Conservation (phyloP, 1,284 basidiomycete species). For the Moesziomyces globuligerus region DNA sequence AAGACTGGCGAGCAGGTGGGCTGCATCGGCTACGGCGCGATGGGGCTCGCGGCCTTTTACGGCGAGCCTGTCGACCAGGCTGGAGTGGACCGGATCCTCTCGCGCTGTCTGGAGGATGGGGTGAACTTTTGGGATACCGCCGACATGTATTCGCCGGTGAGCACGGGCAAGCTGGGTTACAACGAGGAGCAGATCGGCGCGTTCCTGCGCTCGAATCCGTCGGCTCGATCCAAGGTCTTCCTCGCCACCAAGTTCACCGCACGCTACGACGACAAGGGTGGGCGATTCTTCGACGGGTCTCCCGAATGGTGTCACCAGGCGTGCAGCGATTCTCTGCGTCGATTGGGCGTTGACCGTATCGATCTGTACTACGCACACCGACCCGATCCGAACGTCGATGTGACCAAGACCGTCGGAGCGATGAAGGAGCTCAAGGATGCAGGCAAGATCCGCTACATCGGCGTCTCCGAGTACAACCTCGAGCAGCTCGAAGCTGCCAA, state of each 20-base stretch:
- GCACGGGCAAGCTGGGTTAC: constrained; percentile 54
- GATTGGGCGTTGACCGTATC: constrained; percentile 66
- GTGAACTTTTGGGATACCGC: constrained; percentile 46
- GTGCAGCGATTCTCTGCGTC: constrained; percentile 63
- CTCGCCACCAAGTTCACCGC: constrained; percentile 68
- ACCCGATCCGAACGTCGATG: constrained; percentile 70
- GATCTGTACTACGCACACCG: constrained; percentile 70
- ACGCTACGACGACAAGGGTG: constrained; percentile 36
- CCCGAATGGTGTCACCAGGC: constrained; percentile 65
- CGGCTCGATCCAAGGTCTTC: constrained; percentile 66
- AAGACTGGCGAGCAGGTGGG: constrained; percentile 36
- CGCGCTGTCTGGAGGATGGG: constrained; percentile 34
- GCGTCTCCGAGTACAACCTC: constrained; percentile 70
- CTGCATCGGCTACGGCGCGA: constrained; percentile 47
- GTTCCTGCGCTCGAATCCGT: constrained; percentile 63
- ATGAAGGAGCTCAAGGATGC: constrained; percentile 80
- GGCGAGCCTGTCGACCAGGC: constrained; percentile 29
- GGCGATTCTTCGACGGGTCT: constrained; percentile 32
- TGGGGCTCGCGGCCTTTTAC: constrained; percentile 54
- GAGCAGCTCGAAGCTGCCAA: constrained; percentile 42
- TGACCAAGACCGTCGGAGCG: constrained; percentile 79
- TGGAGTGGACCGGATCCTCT: constrained; percentile 30
- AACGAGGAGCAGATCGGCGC: constrained; percentile 68
- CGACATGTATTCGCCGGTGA: constrained; percentile 51
- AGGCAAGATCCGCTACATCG: constrained; percentile 79